A percentile compares a stretch with the other conserved stretches of the same genome.
Evolutionary conservation across 345 rosid species (phyloP).

Genomic region (Limnanthes douglasii): DNA sequence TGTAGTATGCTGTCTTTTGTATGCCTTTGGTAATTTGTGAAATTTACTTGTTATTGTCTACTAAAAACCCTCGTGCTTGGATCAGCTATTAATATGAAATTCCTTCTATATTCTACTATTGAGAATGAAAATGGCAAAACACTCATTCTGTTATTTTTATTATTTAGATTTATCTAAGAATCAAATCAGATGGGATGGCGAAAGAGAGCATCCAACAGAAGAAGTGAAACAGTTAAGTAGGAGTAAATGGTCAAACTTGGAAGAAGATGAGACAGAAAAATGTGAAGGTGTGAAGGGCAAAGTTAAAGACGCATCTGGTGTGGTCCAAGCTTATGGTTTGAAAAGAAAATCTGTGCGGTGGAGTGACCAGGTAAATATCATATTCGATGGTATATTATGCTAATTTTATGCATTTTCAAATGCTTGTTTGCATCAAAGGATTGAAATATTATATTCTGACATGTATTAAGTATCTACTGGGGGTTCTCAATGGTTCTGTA

Average conservation of each 20-base stretch:
- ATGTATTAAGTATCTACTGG: too few species aligned
- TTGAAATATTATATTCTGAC: too few species aligned
- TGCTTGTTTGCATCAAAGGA: too few species aligned
- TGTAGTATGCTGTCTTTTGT: too few species aligned
- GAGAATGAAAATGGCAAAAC: too few species aligned
- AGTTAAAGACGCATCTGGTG: constrained; percentile 30
- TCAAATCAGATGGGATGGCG: constrained; percentile 32
- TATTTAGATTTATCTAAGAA: constrained; percentile 19
- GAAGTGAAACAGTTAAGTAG: constrained; percentile 49
- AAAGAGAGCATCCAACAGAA: constrained; percentile 21
- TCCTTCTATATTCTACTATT: too few species aligned
- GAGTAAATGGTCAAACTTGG: constrained; percentile 85
- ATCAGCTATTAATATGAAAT: too few species aligned
- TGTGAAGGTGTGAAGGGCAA: constrained; percentile 17
- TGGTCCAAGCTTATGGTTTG: constrained; percentile 28
- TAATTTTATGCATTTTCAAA: neutral
- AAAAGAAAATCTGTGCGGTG: constrained; percentile 63
- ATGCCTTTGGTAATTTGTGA: too few species aligned
- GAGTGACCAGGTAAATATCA: constrained; percentile 66
- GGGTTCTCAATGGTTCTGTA: too few species aligned
- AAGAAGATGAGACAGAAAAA: constrained; percentile 37
- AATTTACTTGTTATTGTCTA: too few species aligned
- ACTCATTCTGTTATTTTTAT: neutral
- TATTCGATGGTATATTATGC: neutral
- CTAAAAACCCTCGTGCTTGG: too few species aligned